Percentiles rank a stretch among this genome's conserved stretches.
Evolutionary conservation across 495 filamentous ascomycete genomes (phyloP).

Genomic region (Penicillium canescens): DNA sequence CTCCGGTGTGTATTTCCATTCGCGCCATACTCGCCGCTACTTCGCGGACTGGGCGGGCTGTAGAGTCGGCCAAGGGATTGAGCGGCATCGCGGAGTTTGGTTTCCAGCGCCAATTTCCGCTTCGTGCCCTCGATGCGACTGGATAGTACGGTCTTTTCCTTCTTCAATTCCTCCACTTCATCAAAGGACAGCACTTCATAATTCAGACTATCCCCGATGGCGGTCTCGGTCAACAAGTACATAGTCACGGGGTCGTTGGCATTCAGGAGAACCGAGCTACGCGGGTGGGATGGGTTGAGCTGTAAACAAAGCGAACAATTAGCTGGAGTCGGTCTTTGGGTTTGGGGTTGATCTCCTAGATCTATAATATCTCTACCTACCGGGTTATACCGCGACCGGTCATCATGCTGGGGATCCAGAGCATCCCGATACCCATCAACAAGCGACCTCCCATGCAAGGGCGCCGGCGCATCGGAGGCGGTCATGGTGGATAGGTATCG

Average conservation of each 20-base stretch:
- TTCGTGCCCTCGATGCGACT: constrained; percentile 76
- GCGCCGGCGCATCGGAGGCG: constrained; percentile 39
- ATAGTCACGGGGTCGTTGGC: constrained; percentile 62
- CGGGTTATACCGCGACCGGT: constrained; percentile 39
- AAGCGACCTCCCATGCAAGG: constrained; percentile 39
- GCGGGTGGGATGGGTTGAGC: constrained; percentile 35
- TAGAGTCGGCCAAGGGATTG: constrained; percentile 80
- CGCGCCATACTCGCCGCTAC: constrained; percentile 33
- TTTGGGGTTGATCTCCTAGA: neutral
- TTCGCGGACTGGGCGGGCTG: constrained; percentile 48
- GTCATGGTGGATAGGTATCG: constrained; percentile 38
- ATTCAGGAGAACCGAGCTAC: constrained; percentile 46
- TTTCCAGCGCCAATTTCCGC: constrained; percentile 85
- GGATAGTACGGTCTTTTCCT: constrained; percentile 67
- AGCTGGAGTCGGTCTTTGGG: constrained; percentile 5
- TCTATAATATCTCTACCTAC: constrained; percentile 28
- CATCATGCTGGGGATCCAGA: constrained; percentile 33
- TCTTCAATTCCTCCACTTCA: constrained; percentile 89
- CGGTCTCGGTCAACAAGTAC: constrained; percentile 92
- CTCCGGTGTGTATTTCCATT: constrained; percentile 29
- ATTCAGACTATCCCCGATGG: constrained; percentile 78
- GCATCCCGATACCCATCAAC: constrained; percentile 49
- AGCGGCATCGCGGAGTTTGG: constrained; percentile 91
- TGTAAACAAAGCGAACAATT: constrained; percentile 19
- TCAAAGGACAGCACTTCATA: constrained; percentile 87